Evolutionary conservation across 805 yeast species (phyloP), one percentile per base, ranked within the genome.

Genomic region (Ogataea philodendri): DNA sequence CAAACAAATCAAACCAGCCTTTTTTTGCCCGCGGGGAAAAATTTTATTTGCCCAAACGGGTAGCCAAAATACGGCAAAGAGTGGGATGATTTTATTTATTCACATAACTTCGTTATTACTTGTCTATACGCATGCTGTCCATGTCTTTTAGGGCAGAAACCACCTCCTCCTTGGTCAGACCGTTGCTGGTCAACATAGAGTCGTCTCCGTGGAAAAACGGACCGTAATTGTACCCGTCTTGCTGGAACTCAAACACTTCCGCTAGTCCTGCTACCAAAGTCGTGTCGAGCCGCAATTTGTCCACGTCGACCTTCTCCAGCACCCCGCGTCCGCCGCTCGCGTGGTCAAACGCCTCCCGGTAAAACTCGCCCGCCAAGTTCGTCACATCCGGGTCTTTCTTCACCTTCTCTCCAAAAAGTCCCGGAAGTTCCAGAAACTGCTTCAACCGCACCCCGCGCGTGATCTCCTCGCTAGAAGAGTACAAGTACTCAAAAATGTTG

Each of bases 361-460:
- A 67, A 30, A 65, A 64, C 22, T 65, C 66, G 32, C 69, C 66
- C 1, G 66, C 56, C 16, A 65, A 59, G 28, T 61, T 59, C 8
- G 62, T 63, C 57, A 68, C 50, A 35, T 61, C 62, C 22, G 50
- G 48, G 29, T 62, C 65, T 52, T 57, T 37, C 38, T 43, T 11
- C 8, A 54, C 57, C 11, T 30, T 19, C 10, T 39, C 41, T 10
- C 41, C 45, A 10, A 51, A 38, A 13, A 52, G 45, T 14, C 46
- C 44, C 32, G 59, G 37, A 5, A 56, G 34, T 8, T 46, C 41
- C 6, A 51, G 27, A 32, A 60, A 60, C n/a, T 51, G 56, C 2
- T 41, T 44, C 18, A 50, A 41, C 9, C 42, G 45, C n/a, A 62
- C 42, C 1, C 61, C 64, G 15, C 62, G 33, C 15, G 48, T 36